A percentile compares a stretch with the other conserved stretches of the same genome.
phyloP scores from a whole-genome alignment of 192 early-diverging fungal species.

The Gryganskiella cystojenkinii region DNA sequence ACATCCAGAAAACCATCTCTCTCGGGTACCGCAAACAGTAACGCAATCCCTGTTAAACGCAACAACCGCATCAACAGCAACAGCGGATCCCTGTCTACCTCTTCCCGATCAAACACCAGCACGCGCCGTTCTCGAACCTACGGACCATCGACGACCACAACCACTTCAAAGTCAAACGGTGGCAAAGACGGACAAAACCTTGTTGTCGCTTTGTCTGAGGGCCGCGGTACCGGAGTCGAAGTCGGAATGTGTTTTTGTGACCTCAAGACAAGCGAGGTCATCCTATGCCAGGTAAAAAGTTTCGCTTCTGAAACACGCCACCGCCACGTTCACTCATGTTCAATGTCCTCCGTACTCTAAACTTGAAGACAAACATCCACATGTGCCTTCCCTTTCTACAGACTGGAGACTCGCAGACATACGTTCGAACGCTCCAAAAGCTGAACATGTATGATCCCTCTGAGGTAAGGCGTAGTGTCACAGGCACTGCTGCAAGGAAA shows the following conservation, averaged over 20 bases:
- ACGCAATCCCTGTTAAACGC: no score
- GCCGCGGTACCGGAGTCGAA: constrained; percentile 60
- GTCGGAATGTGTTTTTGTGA: constrained; percentile 72
- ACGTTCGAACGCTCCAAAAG: constrained; percentile 69
- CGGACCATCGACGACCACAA: no score
- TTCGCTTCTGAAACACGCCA: no score
- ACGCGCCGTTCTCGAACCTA: no score
- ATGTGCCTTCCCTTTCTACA: no score
- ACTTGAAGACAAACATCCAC: no score
- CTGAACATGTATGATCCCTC: constrained; percentile 65
- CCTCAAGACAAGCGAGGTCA: constrained; percentile 65
- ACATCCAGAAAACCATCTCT: not conserved
- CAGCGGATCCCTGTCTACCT: not conserved
- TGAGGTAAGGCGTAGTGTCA: constrained; percentile 56
- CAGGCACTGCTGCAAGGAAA: not conserved
- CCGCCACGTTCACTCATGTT: not conserved
- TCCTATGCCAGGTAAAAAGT: constrained; percentile 65
- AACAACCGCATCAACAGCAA: not conserved
- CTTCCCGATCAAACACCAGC: constrained; percentile 1
- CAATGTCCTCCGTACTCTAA: not conserved
- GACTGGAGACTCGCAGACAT: constrained; percentile 74
- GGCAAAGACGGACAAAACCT: constrained; percentile 25
- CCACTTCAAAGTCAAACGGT: constrained; percentile 10
- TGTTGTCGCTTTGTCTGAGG: constrained; percentile 62
- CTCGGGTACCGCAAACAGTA: not conserved